phyloP scores from a whole-genome alignment of 352 stramenopile species.

The Pythium diclinum region DNA sequence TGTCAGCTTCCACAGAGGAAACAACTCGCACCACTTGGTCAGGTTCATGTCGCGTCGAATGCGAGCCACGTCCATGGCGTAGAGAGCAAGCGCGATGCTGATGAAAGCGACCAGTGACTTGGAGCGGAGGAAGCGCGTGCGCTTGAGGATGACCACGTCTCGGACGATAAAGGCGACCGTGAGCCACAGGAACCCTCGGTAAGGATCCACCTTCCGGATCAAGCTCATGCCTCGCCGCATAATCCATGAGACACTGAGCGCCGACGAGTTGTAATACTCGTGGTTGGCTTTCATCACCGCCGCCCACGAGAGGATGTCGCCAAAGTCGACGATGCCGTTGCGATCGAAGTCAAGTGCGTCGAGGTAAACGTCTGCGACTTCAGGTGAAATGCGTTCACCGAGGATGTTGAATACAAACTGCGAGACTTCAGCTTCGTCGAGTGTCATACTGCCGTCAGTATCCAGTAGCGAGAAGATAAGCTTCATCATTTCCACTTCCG shows the following conservation, averaged over 20 bases:
- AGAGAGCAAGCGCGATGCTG: slow-evolving; percentile 15
- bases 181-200: slow-evolving; percentile 28
- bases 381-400: slow-evolving; percentile 55
- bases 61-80: slow-evolving; percentile 19
- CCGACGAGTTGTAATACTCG: slow-evolving; percentile 24
- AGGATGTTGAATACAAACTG: slow-evolving; percentile 78
- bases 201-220: slow-evolving; percentile 19
- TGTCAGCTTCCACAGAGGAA: slow-evolving; percentile 20
- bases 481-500: slow-evolving; percentile 78
- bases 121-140: slow-evolving; percentile 17
- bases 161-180: slow-evolving; percentile 24
- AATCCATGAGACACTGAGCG: slow-evolving; percentile 20
- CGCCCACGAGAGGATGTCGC: slow-evolving; percentile 72
- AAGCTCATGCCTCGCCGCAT: not conserved
- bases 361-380: slow-evolving; percentile 56
- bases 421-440: slow-evolving; percentile 50
- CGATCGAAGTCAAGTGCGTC: slow-evolving; percentile 70
- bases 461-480: slow-evolving; percentile 82
- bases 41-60: slow-evolving; percentile 5
- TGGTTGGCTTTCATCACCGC: slow-evolving; percentile 71
- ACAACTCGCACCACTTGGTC: slow-evolving; percentile 21
- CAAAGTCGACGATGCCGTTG: slow-evolving; percentile 73
- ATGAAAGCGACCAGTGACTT: slow-evolving; percentile 16
- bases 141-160: slow-evolving; percentile 21
- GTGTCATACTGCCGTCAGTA: slow-evolving; percentile 63